Evolutionary conservation across 2,329 filamentous ascomycete genomes (phyloP), one percentile per base, ranked within the genome.

Genomic region (Exophiala viscosa): DNA sequence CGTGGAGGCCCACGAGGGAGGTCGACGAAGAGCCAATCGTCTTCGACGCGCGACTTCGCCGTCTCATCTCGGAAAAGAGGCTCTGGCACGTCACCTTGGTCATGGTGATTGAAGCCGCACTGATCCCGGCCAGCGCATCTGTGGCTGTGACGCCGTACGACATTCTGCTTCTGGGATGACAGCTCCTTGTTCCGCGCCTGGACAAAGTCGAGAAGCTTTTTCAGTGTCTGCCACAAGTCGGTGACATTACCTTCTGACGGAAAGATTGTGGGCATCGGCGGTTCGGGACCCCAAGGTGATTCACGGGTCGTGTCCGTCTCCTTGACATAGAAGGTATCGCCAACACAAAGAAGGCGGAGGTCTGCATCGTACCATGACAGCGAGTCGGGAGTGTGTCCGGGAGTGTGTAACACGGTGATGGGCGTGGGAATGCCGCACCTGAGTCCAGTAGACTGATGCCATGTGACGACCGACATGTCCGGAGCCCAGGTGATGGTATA

Each of bases 301-400:
- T 20, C 32, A 28, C 44, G 45, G 11, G 60, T 59, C 33, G 42
- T 43, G 15, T 35, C 14, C 3, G 50, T 54, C 28, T 60, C 53
- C n/a, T 54, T 50, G 18, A 57, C 48, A 34, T 62, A 60, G 52
- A 62, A 59, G 35, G 54, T 62, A 32, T 62, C 60, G 1, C 60
- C 60, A 8, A 62, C 56, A 23, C 45, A 62, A 2, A 62, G 11
- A 4, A 52, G 44, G 17, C 46, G 43, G 7, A 55, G 41, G 8
- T 57, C 50, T 8, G 50, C 39, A 38, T 62, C 56, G 44, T 62
- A 62, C 56, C 58, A 60, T 8, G 56, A 55, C n/a, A 62, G 46
- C 11, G 58, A 60, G 50, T 62, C 60, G 6, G 58, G 58, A 2
- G 60, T 62, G 47, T 62, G 60, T 6, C 60, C 60, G 28, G 60